Base-by-base conservation (phyloP, 257 asterid species). In the Oldenlandia corymbosa region DNA sequence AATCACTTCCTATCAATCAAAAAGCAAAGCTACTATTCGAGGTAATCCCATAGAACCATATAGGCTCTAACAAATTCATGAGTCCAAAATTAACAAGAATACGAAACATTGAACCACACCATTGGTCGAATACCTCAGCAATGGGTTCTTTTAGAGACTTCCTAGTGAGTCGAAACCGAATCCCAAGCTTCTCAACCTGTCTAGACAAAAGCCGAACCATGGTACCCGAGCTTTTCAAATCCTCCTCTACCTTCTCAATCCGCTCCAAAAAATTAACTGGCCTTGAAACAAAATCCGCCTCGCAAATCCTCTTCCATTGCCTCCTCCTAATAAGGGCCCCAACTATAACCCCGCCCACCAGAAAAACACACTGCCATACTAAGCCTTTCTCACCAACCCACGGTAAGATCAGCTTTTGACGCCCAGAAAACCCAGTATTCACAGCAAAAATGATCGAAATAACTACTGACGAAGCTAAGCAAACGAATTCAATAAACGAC, bases 131-230 rank as follows among this genome's bases (percentile, higher is more conserved):
- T 65, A 84, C 96, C 95, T 91, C 81, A 21, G 82, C 79, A 66
- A 92, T 81, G 10, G 97, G 95, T 11, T 88, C 89, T 81, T 83
- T 89, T 46, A 87, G 81, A 72, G 93, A 68, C 79, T 75, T 89
- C 66, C 88, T 80, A 54, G 87, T 65, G 60, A 83, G 78, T 54
- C 95, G 80, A 64, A 89, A 81, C 74, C 96, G 84, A 76, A 76
- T 74, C 42, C 91, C 95, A 20, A 92, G 88, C 83, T 89, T 92
- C 83, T 89, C 97, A 53, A 92, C 78, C 69, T 84, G 97, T 81
- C 97, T 84, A 36, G 96, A 76, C 71, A 86, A 65, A 61, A 76
- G 87, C 73, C 80, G 84, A 70, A 87, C 65, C 16, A 88, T 71
- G 0, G 86, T 78, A 3, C 79, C 73, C 5, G 86, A 83, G 73